Evolutionary conservation across 2,329 filamentous ascomycete genomes (phyloP).

Genomic region (Shiraia bambusicola): DNA sequence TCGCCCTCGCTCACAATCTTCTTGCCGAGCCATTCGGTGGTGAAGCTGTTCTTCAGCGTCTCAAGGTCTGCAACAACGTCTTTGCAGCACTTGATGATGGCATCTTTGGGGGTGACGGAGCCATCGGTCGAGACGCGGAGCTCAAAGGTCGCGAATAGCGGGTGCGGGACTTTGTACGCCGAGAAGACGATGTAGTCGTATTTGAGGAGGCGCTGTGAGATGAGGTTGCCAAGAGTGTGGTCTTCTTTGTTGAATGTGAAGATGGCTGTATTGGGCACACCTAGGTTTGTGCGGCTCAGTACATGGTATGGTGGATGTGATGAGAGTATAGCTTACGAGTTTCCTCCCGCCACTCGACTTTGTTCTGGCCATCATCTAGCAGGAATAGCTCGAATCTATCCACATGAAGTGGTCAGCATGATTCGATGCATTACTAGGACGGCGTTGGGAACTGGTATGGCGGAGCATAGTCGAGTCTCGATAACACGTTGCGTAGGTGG

Average conservation of each 20-base stretch:
- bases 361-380: constrained; percentile 85
- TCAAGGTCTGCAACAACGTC: constrained; percentile 80
- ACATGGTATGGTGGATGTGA: neutral
- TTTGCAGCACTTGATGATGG: constrained; percentile 76
- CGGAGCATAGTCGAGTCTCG: constrained; percentile 2
- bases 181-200: constrained; percentile 84
- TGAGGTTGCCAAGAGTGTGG: constrained; percentile 89
- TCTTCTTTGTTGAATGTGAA: constrained; percentile 97
- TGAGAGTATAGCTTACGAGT: constrained; percentile 67
- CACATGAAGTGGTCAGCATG: too few species aligned
- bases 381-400: constrained; percentile 90
- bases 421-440: neutral
- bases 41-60: constrained; percentile 82
- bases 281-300: constrained; percentile 49
- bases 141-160: constrained; percentile 55
- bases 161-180: constrained; percentile 73
- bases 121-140: constrained; percentile 93
- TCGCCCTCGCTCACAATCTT: constrained; percentile 40
- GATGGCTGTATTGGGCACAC: constrained; percentile 90
- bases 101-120: constrained; percentile 82
- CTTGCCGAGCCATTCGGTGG: constrained; percentile 64
- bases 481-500: neutral
- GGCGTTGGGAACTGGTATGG: constrained; percentile 2
- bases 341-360: constrained; percentile 84
- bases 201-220: constrained; percentile 81